Evolutionary conservation across 108 stramenopile species (phyloP).

Genomic region (Nannochloropsis oceanica): DNA sequence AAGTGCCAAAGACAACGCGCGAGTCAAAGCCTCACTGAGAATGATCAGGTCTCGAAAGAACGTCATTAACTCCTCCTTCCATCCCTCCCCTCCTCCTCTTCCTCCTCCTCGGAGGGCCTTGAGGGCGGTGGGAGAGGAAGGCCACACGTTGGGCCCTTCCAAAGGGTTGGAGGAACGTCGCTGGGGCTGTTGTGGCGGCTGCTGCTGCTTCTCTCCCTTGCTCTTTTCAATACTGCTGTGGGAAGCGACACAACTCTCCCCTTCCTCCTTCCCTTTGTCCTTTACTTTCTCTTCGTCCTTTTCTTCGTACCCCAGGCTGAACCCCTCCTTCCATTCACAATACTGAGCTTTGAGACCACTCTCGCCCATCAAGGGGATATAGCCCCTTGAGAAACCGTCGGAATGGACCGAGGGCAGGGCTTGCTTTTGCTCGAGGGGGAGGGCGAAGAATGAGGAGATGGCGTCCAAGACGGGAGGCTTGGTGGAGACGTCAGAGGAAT

Average conservation of each 20-base stretch:
- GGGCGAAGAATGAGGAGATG: neutral
- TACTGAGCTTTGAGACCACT: neutral
- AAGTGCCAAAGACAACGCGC: neutral
- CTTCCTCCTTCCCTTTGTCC: neutral
- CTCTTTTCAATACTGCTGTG: no score
- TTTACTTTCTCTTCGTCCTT: neutral
- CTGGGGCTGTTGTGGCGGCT: no score
- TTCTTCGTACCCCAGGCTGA: neutral
- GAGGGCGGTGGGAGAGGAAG: neutral
- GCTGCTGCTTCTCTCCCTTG: no score
- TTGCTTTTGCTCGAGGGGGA: neutral
- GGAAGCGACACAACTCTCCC: neutral
- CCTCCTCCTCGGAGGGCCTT: neutral
- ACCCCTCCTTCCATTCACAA: neutral
- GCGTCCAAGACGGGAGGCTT: neutral
- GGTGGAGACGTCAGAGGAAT: neutral
- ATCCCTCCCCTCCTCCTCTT: neutral
- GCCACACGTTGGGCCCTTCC: neutral
- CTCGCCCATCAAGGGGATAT: neutral
- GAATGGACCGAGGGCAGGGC: neutral
- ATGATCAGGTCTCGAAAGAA: neutral
- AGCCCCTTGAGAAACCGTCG: neutral
- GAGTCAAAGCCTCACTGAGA: neutral
- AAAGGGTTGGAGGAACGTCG: neutral
- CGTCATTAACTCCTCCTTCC: neutral